A percentile compares a stretch with the other conserved stretches of the same genome.
Evolutionary conservation across 139 green algal species (phyloP).

Genomic region (Haematococcus lacustris): DNA sequence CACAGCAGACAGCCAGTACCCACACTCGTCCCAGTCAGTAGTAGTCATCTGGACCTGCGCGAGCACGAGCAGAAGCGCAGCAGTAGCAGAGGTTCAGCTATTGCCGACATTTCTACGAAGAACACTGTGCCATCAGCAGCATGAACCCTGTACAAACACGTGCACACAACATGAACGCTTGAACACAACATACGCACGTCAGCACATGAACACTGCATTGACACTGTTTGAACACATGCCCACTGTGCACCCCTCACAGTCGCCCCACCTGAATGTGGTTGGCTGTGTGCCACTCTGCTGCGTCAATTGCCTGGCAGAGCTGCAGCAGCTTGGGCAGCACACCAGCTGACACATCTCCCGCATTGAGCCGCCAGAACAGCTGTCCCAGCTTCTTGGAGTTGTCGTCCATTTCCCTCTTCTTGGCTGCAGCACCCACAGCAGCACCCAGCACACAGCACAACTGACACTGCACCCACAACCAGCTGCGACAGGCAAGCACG

Average conservation of each 20-base stretch:
- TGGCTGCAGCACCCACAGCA: slow-evolving; percentile 46
- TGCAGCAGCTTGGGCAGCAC: slow-evolving; percentile 72
- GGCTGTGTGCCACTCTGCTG: slow-evolving; percentile 69
- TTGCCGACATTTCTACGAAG: too few relatives aligned
- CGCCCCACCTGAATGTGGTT: slow-evolving; percentile 66
- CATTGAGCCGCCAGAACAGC: slow-evolving; percentile 88
- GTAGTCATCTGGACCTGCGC: slow-evolving; percentile 82
- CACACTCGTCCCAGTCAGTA: slow-evolving; percentile 91
- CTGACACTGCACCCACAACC: too few relatives aligned
- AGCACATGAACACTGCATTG: too few relatives aligned
- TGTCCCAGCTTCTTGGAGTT: slow-evolving; percentile 75
- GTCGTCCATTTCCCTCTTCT: slow-evolving; percentile 95
- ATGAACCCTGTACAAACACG: too few relatives aligned
- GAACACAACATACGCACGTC: too few relatives aligned
- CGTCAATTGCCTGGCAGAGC: slow-evolving; percentile 73
- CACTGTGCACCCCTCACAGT: too few relatives aligned
- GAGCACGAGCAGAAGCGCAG: neutral
- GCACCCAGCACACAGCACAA: too few relatives aligned
- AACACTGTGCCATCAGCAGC: too few relatives aligned
- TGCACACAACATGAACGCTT: too few relatives aligned
- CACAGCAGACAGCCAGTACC: slow-evolving; percentile 82
- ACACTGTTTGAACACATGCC: too few relatives aligned
- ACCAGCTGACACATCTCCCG: slow-evolving; percentile 37
- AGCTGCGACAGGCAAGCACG: too few relatives aligned
- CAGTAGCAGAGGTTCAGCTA: too few relatives aligned